Conservation (phyloP, 73 alveolate species). For the Halteria grandinella region DNA sequence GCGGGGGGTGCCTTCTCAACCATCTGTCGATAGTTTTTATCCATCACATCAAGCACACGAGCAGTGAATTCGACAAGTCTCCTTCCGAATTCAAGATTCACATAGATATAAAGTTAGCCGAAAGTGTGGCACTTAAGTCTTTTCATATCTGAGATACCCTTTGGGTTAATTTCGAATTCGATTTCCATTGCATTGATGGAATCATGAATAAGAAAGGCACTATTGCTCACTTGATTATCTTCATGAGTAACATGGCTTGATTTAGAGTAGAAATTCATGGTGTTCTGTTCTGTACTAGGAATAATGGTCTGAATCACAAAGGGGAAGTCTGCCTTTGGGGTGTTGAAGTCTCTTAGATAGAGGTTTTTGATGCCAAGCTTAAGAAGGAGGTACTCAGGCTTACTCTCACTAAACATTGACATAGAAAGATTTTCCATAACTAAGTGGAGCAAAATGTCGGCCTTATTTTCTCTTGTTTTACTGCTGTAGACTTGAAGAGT, state of each 20-base stretch:
- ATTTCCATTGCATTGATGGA: conserved; percentile 16
- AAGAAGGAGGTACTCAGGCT: not conserved
- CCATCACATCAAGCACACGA: not conserved
- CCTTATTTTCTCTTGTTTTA: not conserved
- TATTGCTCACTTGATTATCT: too few relatives aligned
- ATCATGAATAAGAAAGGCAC: too few relatives aligned
- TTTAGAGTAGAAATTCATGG: not conserved
- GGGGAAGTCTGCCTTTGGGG: not conserved
- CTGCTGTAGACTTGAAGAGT: not conserved
- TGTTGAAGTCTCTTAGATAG: not conserved
- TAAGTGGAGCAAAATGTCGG: not conserved
- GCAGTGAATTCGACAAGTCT: not conserved
- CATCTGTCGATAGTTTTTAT: not conserved
- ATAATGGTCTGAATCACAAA: conserved; percentile 15
- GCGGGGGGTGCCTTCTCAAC: conserved; percentile 1
- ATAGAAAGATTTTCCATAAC: conserved; percentile 7
- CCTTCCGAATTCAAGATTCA: conserved; percentile 15
- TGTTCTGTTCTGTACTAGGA: too few relatives aligned
- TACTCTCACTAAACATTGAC: conserved; percentile 1
- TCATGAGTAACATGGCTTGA: not conserved
- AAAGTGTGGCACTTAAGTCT: conserved; percentile 14
- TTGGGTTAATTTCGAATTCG: not conserved
- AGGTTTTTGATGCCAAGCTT: not conserved
- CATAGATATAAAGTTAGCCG: conserved; percentile 18
- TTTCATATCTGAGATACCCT: not conserved